Percentiles rank a stretch among this genome's conserved stretches.
Evolutionary conservation across 1,139 yeast species (phyloP).

Genomic region (Diutina mesorugosa): DNA sequence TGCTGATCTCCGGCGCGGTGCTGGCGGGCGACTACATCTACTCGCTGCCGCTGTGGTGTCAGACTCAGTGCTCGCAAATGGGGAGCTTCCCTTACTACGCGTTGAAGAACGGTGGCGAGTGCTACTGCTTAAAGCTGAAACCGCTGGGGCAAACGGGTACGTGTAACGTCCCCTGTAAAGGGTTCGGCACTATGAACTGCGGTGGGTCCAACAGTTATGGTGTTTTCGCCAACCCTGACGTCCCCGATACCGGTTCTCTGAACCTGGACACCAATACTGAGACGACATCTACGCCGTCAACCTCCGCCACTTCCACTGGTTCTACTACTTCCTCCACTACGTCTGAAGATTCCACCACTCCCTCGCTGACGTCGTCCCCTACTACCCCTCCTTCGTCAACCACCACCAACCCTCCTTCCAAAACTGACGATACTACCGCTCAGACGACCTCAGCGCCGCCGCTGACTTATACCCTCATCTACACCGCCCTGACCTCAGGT

Average conservation of each 20-base stretch:
- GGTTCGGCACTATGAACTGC: neutral
- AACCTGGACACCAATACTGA: neutral
- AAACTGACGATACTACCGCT: neutral
- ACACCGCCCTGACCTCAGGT: neutral
- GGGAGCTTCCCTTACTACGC: neutral
- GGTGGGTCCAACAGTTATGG: neutral
- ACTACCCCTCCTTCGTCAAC: neutral
- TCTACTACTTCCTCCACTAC: neutral
- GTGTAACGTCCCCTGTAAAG: neutral
- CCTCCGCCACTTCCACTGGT: neutral
- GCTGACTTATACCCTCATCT: neutral
- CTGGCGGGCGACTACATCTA: neutral
- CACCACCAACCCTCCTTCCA: neutral
- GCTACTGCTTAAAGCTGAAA: neutral
- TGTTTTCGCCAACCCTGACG: neutral
- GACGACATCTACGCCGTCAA: neutral
- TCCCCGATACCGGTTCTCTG: neutral
- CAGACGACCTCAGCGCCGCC: neutral
- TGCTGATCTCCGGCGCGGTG: neutral
- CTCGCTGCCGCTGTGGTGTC: neutral
- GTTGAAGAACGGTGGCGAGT: constrained; percentile 1
- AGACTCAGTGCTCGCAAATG: neutral
- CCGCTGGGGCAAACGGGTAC: neutral
- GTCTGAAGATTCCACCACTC: neutral
- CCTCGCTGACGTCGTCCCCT: neutral